Percentiles rank a stretch among this genome's conserved stretches.
phyloP scores from a whole-genome alignment of 2,329 filamentous ascomycete genomes.

The Phyllosticta capitalensis region DNA sequence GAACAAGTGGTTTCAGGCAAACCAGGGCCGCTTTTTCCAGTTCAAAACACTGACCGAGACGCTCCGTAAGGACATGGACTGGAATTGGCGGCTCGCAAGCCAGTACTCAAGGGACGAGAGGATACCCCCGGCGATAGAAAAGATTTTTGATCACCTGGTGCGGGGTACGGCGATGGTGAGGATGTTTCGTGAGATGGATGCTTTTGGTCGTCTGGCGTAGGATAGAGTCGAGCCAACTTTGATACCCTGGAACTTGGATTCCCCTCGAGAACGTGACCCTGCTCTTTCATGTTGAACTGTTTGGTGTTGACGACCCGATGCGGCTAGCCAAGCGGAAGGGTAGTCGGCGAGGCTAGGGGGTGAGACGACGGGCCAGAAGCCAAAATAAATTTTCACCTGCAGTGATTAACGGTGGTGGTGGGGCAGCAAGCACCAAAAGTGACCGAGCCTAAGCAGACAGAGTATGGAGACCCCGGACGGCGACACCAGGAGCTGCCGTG shows the following conservation, averaged over 20 bases:
- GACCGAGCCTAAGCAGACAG: background rate
- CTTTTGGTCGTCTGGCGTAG: background rate
- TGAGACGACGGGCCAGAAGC: background rate
- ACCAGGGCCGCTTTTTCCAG: no score
- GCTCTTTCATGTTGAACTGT: background rate
- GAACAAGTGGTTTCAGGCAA: no score
- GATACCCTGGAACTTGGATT: no score
- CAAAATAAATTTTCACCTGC: background rate
- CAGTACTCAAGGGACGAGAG: background rate
- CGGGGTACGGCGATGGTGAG: background rate
- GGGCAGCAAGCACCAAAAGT: background rate
- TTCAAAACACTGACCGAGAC: no score
- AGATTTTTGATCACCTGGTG: background rate
- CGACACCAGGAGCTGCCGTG: no score
- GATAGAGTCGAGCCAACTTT: no score
- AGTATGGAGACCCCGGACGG: background rate
- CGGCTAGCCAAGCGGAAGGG: background rate
- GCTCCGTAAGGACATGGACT: no score
- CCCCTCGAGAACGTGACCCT: no score
- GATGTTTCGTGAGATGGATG: background rate
- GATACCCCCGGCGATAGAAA: background rate
- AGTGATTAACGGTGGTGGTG: background rate
- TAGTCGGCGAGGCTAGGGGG: background rate
- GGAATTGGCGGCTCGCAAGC: no score
- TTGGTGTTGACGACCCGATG: background rate